Evolutionary conservation across 805 yeast genomes (phyloP).

Genomic region (Metschnikowia peoriensis): DNA sequence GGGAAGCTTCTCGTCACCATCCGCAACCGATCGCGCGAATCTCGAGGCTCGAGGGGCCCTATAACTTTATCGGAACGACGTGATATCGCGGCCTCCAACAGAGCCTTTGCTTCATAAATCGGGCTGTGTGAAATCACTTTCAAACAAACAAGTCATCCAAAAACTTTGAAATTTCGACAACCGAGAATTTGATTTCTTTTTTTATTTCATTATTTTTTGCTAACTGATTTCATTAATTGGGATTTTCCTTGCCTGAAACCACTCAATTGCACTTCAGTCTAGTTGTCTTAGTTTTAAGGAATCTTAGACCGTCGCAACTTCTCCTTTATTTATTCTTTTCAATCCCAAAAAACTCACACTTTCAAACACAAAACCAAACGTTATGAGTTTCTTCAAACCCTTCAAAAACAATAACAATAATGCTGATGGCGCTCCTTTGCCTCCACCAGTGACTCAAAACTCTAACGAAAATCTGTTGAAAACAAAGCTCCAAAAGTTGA

Average conservation of each 20-base stretch:
- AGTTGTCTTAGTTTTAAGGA: neutral
- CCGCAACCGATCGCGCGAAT: neutral
- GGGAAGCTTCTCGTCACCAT: neutral
- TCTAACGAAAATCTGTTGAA: conserved; percentile 22
- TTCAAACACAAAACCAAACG: neutral
- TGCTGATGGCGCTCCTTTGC: conserved; percentile 35
- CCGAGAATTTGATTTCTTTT: neutral
- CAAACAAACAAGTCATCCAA: neutral
- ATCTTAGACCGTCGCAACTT: neutral
- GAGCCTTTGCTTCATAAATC: neutral
- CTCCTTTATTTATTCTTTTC: neutral
- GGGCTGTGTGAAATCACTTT: neutral
- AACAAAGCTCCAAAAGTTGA: conserved; percentile 32
- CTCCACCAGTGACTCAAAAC: conserved; percentile 37
- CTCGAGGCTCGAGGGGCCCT: too few species aligned
- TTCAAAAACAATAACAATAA: conserved; percentile 23
- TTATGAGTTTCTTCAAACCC: conserved; percentile 41
- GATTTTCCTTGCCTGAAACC: too few species aligned
- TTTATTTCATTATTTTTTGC: too few species aligned
- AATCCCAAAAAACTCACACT: neutral
- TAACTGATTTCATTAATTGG: too few species aligned
- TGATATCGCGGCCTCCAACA: neutral
- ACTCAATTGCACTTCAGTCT: too few species aligned
- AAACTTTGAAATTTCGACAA: neutral
- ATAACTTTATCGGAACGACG: too few species aligned